A percentile compares a stretch with the other conserved stretches of the same genome.
Evolutionary conservation across 345 rosid genomes (phyloP).

Genomic region (Trapa incisa): DNA sequence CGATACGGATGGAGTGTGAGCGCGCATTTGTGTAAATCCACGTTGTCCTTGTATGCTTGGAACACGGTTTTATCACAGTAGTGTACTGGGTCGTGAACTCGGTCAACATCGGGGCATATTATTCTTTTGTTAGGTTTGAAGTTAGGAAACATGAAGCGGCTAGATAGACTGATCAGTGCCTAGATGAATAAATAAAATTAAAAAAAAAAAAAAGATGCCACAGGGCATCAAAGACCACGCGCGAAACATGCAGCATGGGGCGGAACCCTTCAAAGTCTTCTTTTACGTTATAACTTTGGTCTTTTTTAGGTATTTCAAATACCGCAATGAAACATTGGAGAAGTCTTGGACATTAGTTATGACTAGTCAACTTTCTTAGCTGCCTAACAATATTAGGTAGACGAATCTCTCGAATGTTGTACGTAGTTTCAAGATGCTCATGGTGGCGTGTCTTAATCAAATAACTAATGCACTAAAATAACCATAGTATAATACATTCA

Average conservation of each 20-base stretch:
- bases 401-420: background rate
- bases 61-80: background rate
- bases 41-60: background rate
- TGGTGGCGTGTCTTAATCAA: background rate
- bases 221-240: no score
- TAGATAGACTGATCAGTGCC: background rate
- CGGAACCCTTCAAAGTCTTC: no score
- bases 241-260: no score
- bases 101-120: background rate
- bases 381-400: background rate
- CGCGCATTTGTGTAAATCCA: background rate
- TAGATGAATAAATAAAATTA: background rate
- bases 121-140: background rate
- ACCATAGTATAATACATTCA: no score
- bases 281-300: no score
- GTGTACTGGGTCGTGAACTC: background rate
- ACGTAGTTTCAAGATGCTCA: background rate
- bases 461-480: no score
- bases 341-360: background rate
- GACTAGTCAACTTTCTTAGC: constrained; percentile 1
- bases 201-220: background rate
- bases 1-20: no score
- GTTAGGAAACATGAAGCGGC: background rate
- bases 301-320: background rate
- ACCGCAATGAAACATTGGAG: background rate